Base-by-base conservation (phyloP, 2,329 filamentous ascomycete genomes). In the Elsinoe australis region DNA sequence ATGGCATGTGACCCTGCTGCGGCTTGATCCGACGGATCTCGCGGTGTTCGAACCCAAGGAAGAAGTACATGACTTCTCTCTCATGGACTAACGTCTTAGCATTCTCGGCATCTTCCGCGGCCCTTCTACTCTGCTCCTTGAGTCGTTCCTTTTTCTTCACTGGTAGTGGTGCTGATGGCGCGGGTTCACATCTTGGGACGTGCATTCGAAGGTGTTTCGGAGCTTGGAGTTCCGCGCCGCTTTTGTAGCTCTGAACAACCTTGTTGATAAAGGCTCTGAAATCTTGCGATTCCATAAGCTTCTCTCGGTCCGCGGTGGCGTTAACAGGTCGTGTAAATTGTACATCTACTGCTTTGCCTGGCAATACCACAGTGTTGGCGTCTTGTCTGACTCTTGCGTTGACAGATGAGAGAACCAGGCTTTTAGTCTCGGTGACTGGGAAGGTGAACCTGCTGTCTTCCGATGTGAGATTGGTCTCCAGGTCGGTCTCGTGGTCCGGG, bases 31-130 rank as follows among this genome's bases (percentile, higher is more conserved):
- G 38, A 9, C 39, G 28, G 10, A n/a, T 10, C 10, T 50, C 47
- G 1, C 22, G 44, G 14, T 45, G 32, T 18, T 52, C 50, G 17
- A 50, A 54, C 2, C 52, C 50, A n/a, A 41, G 31, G 19, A 54
- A 54, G 14, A 49, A 46, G 22, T 54, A 54, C 7, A 39, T 39
- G 26, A 36, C 24, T 5, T 17, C 14, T 6, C 44, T 12, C 15
- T 14, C 29, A 9, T 22, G 26, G 9, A 22, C 18, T 7, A 5
- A 22, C 2, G 18, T 5, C 8, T 26, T 47, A 7, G n/a, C 21
- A 3, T 6, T 17, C 22, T 39, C 17, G 5, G 15, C 26, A 10
- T 32, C 18, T 21, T 15, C 7, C 7, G 14, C 4, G 38, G 8
- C 21, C 28, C 10, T 21, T 6, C 12, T 21, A 5, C 12, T 22